Base-by-base conservation (phyloP, 495 filamentous ascomycete genomes). In the Copromyces sp. region DNA sequence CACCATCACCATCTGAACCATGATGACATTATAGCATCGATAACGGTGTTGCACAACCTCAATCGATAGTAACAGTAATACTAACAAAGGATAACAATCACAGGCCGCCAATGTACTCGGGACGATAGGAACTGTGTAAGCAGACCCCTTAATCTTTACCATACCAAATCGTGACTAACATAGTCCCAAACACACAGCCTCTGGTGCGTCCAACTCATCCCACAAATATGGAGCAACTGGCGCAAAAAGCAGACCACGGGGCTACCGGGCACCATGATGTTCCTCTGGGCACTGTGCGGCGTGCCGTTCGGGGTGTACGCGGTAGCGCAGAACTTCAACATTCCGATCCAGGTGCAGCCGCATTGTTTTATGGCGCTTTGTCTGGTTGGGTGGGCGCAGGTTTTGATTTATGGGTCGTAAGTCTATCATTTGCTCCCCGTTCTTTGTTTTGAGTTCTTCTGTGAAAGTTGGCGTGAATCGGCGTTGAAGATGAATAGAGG, bases 331-430 rank as follows among this genome's bases (percentile, higher is more conserved):
- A 83, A 90, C 73, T 92, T 94, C 81, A 94, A 93, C 78, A 84
- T 92, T 44, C 90, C 91, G 0, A 79, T 94, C 16, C 91, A 93
- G 72, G 84, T 93, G 9, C 92, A 94, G 80, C 90, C 92, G 8
- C 91, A 93, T 76, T 82, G 87, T 4, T 93, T 94, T 74, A 86
- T 88, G 73, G 79, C 82, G 14, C 85, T 93, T 17, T 88, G 89
- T 35, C 80, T 93, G 3, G 80, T 93, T 9, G 86, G 85, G 69
- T 94, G 89, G 90, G 86, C 83, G 1, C 92, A 94, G 79, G 85
- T 86, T 9, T 74, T 93, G 72, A 79, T 87, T 35, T 94, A 93
- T 74, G 81, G 86, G 29, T 83, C 86, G 88, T 92, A 82, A 73
- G 85, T 74, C 12, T 32, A 17, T 17, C 42, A 20, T 59, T 14